These are phyloP conservation scores for Mycena rosella DNA, from an alignment of 768 basidiomycete genomes.

Conservation along the genomic window DNA sequence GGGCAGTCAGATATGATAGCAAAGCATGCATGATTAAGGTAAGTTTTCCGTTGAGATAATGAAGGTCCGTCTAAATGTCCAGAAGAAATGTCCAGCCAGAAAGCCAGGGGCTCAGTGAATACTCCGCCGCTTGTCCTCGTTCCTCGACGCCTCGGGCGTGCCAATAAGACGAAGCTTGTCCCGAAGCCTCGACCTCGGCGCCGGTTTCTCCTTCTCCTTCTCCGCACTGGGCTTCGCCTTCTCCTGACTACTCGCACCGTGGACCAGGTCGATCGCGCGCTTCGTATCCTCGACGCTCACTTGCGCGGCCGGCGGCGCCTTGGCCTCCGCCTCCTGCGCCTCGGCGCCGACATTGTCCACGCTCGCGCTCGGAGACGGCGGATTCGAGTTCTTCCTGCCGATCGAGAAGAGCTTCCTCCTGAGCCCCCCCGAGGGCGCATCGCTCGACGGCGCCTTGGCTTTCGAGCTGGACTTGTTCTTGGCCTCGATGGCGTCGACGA, in stretches of 20 bases:
- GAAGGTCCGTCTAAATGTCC: constrained; percentile 18
- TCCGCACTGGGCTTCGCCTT: constrained; percentile 13
- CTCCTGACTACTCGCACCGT: constrained; percentile 27
- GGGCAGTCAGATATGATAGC: too few relatives aligned
- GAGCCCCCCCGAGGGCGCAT: constrained; percentile 42
- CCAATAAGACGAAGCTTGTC: constrained; percentile 50
- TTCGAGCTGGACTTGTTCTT: constrained; percentile 52
- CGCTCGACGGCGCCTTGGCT: constrained; percentile 36
- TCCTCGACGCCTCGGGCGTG: constrained; percentile 54
- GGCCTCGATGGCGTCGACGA: constrained; percentile 69
- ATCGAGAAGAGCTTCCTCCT: constrained; percentile 54
- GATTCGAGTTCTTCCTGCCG: constrained; percentile 49
- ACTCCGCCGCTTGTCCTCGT: constrained; percentile 52
- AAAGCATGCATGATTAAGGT: constrained; percentile 4
- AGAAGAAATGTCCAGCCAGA: neutral
- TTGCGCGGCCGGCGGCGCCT: neutral
- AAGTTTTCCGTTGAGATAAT: neutral
- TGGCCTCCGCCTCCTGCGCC: constrained; percentile 5
- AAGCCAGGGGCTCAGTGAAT: constrained; percentile 5
- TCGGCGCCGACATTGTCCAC: neutral
- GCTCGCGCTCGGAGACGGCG: constrained; percentile 10
- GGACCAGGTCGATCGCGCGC: constrained; percentile 36
- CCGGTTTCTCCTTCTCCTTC: constrained; percentile 23
- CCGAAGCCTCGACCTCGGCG: constrained; percentile 47
- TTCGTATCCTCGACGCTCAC: constrained; percentile 38